Evolutionary conservation across 2,329 filamentous ascomycete species (phyloP).

Genomic region (Fonsecaea monophora): DNA sequence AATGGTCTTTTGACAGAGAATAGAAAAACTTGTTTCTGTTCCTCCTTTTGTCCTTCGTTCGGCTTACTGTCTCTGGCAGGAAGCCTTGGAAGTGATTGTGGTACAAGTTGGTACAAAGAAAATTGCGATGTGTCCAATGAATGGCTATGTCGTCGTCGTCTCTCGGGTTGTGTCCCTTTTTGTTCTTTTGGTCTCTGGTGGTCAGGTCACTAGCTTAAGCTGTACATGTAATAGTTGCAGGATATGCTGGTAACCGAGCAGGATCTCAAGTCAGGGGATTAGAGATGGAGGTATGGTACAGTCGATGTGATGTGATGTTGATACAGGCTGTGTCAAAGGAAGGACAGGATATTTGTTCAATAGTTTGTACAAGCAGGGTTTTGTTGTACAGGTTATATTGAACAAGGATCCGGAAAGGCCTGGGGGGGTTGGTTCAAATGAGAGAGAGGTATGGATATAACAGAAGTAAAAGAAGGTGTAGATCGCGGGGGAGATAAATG

Average conservation of each 20-base stretch:
- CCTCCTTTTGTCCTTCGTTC: constrained; percentile 12
- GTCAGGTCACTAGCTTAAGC: constrained; percentile 21
- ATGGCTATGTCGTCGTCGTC: constrained; percentile 23
- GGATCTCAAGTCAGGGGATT: constrained; percentile 26
- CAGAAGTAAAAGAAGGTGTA: constrained; percentile 37
- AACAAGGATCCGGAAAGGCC: constrained; percentile 41
- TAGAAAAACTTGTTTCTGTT: background rate
- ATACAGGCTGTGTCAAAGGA: constrained; percentile 39
- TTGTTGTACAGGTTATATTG: constrained; percentile 35
- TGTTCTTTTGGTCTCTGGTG: background rate
- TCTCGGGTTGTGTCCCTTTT: constrained; percentile 19
- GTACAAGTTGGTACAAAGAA: constrained; percentile 36
- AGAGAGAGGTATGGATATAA: constrained; percentile 32
- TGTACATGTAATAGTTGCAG: constrained; percentile 35
- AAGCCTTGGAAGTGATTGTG: constrained; percentile 20
- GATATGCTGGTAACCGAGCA: constrained; percentile 33
- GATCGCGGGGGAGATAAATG: constrained; percentile 39
- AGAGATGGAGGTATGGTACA: constrained; percentile 27
- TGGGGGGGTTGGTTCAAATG: constrained; percentile 31
- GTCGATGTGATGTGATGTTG: constrained; percentile 28
- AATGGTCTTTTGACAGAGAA: constrained; percentile 16
- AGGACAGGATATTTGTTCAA: constrained; percentile 41
- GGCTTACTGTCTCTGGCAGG: constrained; percentile 19
- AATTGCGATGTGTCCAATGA: constrained; percentile 33
- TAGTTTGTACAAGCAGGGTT: constrained; percentile 28